Conservation (phyloP, 208 protist genomes). For the Endotrypanum monterogeii region DNA sequence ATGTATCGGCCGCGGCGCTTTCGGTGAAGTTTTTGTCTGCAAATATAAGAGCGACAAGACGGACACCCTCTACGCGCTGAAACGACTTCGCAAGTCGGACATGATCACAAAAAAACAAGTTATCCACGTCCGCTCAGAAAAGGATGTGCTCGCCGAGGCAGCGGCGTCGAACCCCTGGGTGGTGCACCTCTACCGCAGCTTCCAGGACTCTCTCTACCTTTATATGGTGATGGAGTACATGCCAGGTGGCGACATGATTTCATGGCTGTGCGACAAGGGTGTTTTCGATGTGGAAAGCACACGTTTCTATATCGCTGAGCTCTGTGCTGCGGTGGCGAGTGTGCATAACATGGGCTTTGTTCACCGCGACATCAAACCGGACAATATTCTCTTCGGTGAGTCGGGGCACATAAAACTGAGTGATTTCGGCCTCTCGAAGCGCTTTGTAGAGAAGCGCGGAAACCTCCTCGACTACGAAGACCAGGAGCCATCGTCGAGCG, state of each 20-base stretch:
- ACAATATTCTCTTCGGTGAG: slow-evolving; percentile 97
- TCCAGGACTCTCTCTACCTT: slow-evolving; percentile 92
- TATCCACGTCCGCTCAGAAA: slow-evolving; percentile 88
- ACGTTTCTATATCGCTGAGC: slow-evolving; percentile 93
- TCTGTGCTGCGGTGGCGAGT: slow-evolving; percentile 88
- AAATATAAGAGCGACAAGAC: slow-evolving; percentile 64
- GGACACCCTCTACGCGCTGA: slow-evolving; percentile 87
- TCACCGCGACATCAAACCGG: slow-evolving; percentile 97
- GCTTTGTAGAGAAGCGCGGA: slow-evolving; percentile 66
- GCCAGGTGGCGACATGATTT: slow-evolving; percentile 94
- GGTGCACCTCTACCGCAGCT: slow-evolving; percentile 89
- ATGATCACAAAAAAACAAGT: slow-evolving; percentile 93
- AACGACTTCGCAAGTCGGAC: slow-evolving; percentile 91
- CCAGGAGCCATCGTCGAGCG: slow-evolving; percentile 18
- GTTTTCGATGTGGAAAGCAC: slow-evolving; percentile 87
- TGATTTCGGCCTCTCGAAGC: slow-evolving; percentile 97
- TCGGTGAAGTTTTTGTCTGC: slow-evolving; percentile 93
- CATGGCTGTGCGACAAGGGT: slow-evolving; percentile 88
- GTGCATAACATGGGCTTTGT: slow-evolving; percentile 93
- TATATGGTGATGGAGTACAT: slow-evolving; percentile 97
- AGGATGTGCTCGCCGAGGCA: slow-evolving; percentile 88
- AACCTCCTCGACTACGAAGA: slow-evolving; percentile 69
- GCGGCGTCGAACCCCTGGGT: slow-evolving; percentile 87
- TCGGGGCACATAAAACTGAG: slow-evolving; percentile 97
- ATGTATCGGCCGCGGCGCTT: slow-evolving; percentile 89